These are phyloP conservation scores for Chenopodium album DNA, from an alignment of 148 eudicot genomes.

Conservation along the genomic window DNA sequence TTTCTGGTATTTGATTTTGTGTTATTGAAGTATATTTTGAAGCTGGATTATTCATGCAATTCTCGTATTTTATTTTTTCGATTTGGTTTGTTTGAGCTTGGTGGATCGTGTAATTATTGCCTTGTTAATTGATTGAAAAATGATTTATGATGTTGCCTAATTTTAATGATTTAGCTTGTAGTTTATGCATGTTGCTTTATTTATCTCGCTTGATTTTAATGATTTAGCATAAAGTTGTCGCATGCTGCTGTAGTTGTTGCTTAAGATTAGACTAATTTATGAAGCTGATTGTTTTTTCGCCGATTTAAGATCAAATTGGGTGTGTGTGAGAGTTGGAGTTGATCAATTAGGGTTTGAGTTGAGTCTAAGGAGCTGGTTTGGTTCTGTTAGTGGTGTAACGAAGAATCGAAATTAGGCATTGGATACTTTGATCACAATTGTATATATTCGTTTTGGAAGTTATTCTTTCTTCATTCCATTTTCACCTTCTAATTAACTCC, in stretches of 20 bases:
- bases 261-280: background rate
- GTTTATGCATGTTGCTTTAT: background rate
- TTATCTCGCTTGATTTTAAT: too few relatives aligned
- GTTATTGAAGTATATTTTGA: background rate
- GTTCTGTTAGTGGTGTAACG: background rate
- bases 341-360: background rate
- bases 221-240: background rate
- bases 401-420: background rate
- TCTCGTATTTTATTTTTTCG: background rate
- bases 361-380: background rate
- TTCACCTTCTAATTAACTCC: background rate
- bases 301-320: background rate
- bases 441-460: background rate
- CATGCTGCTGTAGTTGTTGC: background rate
- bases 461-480: background rate
- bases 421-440: background rate
- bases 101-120: background rate
- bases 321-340: background rate
- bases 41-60: background rate
- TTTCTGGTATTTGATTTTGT: background rate
- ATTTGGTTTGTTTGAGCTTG: slow-evolving; percentile 1
- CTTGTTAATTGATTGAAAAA: background rate
- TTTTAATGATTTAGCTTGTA: background rate
- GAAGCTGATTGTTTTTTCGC: background rate
- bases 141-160: background rate